Evolutionary conservation across 352 stramenopile species (phyloP), one percentile per base, ranked within the genome.

Genomic region (Pythium phragmiticola): DNA sequence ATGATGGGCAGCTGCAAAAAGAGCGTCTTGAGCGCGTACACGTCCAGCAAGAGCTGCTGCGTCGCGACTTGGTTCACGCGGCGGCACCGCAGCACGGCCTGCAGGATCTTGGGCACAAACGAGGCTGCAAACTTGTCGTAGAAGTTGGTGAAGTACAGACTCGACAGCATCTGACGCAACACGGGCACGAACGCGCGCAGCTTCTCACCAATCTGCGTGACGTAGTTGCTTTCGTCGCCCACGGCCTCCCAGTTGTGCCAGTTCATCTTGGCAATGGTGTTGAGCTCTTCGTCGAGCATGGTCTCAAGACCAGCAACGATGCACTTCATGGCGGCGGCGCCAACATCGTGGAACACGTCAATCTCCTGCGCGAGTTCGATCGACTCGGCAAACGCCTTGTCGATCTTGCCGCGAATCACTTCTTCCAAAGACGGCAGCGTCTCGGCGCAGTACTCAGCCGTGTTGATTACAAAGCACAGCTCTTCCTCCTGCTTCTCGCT

Each of bases 31-130:
- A 99, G 77, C 52, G 93, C 97, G 67, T 99, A 98, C 34, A 98
- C 90, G 75, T 99, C 97, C 21, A 99, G 77, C n/a, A 99, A 72
- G 12, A 99, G 72, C 68, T 99, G 97, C 71, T 99, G 97, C n/a
- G 97, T 98, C 28, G 88, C 96, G 36, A 97, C 91, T 45, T 99
- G 94, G 68, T 95, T 98, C 41, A 99, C 95, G 49, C 91, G 88
- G 54, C 97, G 97, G 63, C 90, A 89, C 68, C 90, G 91, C 52
- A 97, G 82, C 13, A 98, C 76, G 2, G 78, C 75, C 48, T 95
- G 76, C 57, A 98, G 80, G 63, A 96, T 97, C 56, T 90, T 90
- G 14, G 85, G 85, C 39, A 98, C 84, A 72, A 99, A 98, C 5
- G 82, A 73, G 16, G 89, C 80, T 0, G 94, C 94, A 66, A 99